Evolutionary conservation across 257 asterid genomes (phyloP), one percentile per base, ranked within the genome.

Genomic region (Petunia secreta): DNA sequence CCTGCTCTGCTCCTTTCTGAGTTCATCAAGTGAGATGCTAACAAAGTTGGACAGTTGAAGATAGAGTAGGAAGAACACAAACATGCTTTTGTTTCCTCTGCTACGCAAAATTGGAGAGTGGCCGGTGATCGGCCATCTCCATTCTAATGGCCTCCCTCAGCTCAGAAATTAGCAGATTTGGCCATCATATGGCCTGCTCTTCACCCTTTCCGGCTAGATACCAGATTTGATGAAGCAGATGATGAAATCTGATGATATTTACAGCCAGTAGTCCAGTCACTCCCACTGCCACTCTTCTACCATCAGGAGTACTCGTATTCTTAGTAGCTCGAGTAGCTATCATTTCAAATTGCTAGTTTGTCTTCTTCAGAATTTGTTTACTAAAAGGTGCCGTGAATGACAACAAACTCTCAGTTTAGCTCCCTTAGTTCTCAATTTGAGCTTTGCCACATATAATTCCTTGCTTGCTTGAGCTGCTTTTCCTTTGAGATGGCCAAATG

Each of bases 51-150:
- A 64, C 50, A 39, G 34, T 15, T 64, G 25, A 66, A 41, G 38
- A 41, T 2, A 15, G 54, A 55, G 62, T 6, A 6, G 15, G 6
- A 40, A 66, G 38, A 6, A 66, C 15, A 41, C 53, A 41, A 66
- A 66, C 75, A 15, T 66, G 38, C 15, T 8, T 44, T 69, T 40
- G 15, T n/a, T 44, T 68, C 38, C 48, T 44, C 58, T 68, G 5
- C 57, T 68, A 57, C 41, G 44, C 58, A 44, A 44, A 43, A 67
- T 41, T 40, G 16, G 41, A 16, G 5, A 8, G 76, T 44, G 58
- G 58, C 58, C 8, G 58, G 58, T 69, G 53, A 69, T 69, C 25
- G 76, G 41, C 58, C 41, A 69, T 69, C 40, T 69, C 63, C 36
- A 57, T 15, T 57, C 15, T 67, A 44, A 69, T 46, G 58, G 46